A percentile compares a stretch with the other conserved stretches of the same genome.
These are phyloP conservation scores for Jaltomata sinuosa DNA, from an alignment of 257 asterid species.

Conservation along the genomic window DNA sequence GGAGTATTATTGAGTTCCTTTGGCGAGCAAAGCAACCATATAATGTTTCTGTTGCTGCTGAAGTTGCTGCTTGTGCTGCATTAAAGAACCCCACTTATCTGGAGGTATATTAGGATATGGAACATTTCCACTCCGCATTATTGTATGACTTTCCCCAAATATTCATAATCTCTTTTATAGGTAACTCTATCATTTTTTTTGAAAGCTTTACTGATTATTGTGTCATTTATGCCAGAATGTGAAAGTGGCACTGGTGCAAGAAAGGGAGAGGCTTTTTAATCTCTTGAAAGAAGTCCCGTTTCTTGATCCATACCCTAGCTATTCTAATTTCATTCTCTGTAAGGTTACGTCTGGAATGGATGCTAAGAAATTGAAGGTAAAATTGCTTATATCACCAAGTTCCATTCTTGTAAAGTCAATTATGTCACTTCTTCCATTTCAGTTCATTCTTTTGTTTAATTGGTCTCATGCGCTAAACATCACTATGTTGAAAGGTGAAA, in stretches of 20 bases:
- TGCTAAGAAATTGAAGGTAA: constrained; percentile 97
- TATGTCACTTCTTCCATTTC: not conserved
- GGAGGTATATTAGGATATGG: constrained; percentile 39
- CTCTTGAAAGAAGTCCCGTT: constrained; percentile 86
- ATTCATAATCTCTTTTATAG: not conserved
- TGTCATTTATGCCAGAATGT: constrained; percentile 51
- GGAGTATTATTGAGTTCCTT: constrained; percentile 75
- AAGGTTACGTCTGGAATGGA: constrained; percentile 80
- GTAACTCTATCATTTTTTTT: not conserved
- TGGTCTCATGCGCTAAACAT: not conserved
- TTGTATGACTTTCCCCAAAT: not conserved
- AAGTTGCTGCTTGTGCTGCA: constrained; percentile 95
- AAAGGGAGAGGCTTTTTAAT: constrained; percentile 65
- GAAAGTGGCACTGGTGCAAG: constrained; percentile 84
- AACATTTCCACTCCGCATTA: not conserved
- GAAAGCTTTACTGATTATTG: constrained; percentile 1
- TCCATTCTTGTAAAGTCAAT: not conserved
- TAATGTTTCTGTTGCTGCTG: constrained; percentile 97
- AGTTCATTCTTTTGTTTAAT: not conserved
- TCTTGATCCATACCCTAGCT: constrained; percentile 83
- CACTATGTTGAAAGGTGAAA: not conserved
- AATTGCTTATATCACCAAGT: not conserved
- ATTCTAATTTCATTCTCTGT: constrained; percentile 91
- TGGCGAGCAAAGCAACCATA: constrained; percentile 99
- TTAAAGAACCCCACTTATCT: constrained; percentile 67